Base-by-base conservation (phyloP, 345 rosid species). In the Gossypium thurberi region DNA sequence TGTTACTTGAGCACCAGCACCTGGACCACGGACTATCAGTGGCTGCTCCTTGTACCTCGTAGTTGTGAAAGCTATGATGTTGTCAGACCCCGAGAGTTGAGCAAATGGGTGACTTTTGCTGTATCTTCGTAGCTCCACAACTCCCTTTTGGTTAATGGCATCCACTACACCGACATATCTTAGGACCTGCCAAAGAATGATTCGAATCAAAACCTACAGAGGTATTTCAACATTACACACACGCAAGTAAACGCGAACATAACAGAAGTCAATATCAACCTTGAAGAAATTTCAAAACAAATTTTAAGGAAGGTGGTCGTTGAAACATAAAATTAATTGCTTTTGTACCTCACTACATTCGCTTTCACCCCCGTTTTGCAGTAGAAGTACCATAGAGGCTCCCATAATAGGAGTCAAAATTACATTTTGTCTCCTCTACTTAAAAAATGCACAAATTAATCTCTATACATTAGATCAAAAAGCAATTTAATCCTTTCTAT, bases 1-100 rank as follows among this genome's bases (percentile, higher is more conserved):
- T 0, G 99, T 96, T 73, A 93, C 99, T 82, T 96, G 90, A 33
- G 98, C 99, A 47, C 99, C 98, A 6, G 99, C 98, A 25, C 99
- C 98, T 3, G 98, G 99, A 5, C 99, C 99, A 6, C 98, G 93
- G 47, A 93, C 95, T 26, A 96, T 96, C 44, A 96, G 82, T 8
- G 99, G 98, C 74, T 93, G 99, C 17, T 87, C 88, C 81, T 83
- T 91, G 86, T 93, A 91, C 78, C 99, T 88, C 68, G 79, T 80
- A 8, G 99, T 93, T 20, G 99, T 88, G 88, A 96, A 93, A 48
- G 98, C 99, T 68, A 93, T 96, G 74, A 96, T 96, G 82, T 93
- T 96, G 72, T 93, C 99, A 0, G 97, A 88, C 20, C 98, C 98
- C 0, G 96, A 82, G 9, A 96, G 91, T 79, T 93, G 98, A 1